Conservation (phyloP, 225 moss, liverwort and hornwort species). For the Marchantia paleacea region DNA sequence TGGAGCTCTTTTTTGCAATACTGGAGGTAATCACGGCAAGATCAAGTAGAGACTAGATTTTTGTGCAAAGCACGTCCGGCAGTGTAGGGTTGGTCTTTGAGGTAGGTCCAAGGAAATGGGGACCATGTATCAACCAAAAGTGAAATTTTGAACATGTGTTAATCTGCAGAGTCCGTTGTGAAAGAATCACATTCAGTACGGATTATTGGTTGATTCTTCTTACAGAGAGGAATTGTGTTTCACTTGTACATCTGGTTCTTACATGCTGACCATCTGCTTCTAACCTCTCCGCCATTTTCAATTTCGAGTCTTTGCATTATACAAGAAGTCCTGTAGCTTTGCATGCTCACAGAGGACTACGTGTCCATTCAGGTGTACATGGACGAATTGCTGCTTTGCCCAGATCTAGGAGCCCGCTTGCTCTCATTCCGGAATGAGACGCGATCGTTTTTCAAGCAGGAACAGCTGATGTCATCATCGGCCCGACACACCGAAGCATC, state of each 20-base stretch:
- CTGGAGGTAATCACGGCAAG: slow-evolving; percentile 25
- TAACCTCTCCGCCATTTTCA: background rate
- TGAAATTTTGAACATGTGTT: too few species aligned
- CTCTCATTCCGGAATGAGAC: slow-evolving; percentile 44
- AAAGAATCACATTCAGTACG: too few species aligned
- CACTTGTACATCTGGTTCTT: too few species aligned
- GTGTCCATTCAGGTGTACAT: slow-evolving; percentile 57
- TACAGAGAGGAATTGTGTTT: too few species aligned
- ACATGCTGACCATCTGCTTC: background rate
- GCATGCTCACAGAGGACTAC: background rate
- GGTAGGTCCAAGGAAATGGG: too few species aligned
- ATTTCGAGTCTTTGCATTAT: background rate
- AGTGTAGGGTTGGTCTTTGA: background rate
- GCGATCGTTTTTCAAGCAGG: slow-evolving; percentile 22
- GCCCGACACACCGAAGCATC: slow-evolving; percentile 38
- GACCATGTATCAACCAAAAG: too few species aligned
- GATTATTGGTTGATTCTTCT: too few species aligned
- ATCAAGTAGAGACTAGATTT: background rate
- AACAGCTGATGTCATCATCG: slow-evolving; percentile 26
- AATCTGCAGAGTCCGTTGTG: too few species aligned
- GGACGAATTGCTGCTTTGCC: slow-evolving; percentile 62
- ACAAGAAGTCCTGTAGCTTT: too few species aligned
- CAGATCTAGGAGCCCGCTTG: slow-evolving; percentile 50
- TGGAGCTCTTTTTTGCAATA: slow-evolving; percentile 29
- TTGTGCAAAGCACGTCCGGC: background rate